A percentile compares a stretch with the other conserved stretches of the same genome.
These are phyloP conservation scores for Paramecium biaurelia DNA, from an alignment of 73 alveolate genomes.

Conservation along the genomic window DNA sequence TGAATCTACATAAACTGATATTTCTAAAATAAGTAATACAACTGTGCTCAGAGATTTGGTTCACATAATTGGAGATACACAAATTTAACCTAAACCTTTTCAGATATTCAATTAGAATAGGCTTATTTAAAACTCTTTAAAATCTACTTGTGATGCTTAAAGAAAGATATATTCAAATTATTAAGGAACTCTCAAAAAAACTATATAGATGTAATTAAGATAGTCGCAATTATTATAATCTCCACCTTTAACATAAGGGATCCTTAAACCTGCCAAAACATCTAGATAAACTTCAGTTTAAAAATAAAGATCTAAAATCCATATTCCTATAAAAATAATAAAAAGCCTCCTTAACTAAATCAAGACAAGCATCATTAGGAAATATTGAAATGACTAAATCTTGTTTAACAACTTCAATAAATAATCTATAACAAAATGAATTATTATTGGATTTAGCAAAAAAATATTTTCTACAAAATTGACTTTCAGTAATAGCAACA, in stretches of 20 bases:
- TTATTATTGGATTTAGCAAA: background rate
- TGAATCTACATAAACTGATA: background rate
- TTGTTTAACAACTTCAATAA: background rate
- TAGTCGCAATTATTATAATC: background rate
- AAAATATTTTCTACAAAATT: background rate
- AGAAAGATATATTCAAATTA: background rate
- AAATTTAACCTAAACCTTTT: background rate
- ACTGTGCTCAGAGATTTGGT: constrained; percentile 9
- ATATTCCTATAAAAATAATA: background rate
- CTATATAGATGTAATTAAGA: background rate
- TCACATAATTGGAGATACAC: background rate
- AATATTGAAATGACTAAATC: background rate
- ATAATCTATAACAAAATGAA: background rate
- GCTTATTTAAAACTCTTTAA: background rate
- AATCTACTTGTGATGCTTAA: background rate
- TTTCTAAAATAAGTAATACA: background rate
- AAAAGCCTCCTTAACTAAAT: background rate
- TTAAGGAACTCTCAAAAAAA: background rate
- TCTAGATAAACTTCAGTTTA: background rate
- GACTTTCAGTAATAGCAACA: background rate
- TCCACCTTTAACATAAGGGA: background rate
- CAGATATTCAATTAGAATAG: background rate
- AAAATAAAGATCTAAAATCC: background rate
- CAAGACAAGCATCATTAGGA: background rate
- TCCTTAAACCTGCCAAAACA: background rate